Evolutionary conservation across 306 rosid genomes (phyloP).

Genomic region (Prunus fruticosa): DNA sequence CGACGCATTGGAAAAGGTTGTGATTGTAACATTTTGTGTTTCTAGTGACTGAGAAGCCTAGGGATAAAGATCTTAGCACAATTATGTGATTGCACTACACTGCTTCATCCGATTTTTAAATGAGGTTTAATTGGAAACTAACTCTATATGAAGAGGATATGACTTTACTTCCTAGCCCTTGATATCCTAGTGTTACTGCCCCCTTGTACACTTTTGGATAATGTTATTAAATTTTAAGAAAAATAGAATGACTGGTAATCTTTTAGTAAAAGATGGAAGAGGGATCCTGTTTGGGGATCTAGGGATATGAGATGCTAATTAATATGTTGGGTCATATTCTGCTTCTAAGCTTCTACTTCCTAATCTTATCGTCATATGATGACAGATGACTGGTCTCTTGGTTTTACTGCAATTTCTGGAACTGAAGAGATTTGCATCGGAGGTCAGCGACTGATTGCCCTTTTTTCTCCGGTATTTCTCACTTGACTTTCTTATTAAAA

Average conservation of each 20-base stretch:
- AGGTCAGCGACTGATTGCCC: slow-evolving; percentile 57
- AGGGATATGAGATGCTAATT: not conserved
- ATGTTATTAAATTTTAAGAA: not conserved
- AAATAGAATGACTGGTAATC: not conserved
- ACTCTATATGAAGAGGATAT: not conserved
- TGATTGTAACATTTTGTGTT: not conserved
- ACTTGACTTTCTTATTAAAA: not conserved
- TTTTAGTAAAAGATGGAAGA: not conserved
- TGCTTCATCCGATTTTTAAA: not conserved
- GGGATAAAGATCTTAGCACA: not conserved
- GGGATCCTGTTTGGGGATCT: not conserved
- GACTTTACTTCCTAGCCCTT: not conserved
- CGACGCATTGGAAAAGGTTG: slow-evolving; percentile 69
- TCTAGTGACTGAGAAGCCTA: not conserved
- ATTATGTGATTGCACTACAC: not conserved
- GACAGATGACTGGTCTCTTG: slow-evolving; percentile 79
- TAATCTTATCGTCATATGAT: not conserved
- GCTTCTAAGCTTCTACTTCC: not conserved
- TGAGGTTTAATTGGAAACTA: not conserved
- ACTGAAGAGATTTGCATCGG: slow-evolving; percentile 61
- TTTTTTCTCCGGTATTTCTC: slow-evolving; percentile 70
- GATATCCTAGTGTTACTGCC: not conserved
- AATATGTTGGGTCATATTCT: not conserved
- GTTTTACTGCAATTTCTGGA: slow-evolving; percentile 60
- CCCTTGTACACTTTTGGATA: not conserved